Conservation (phyloP, 306 rosid genomes). For the Medicago lupulina region DNA sequence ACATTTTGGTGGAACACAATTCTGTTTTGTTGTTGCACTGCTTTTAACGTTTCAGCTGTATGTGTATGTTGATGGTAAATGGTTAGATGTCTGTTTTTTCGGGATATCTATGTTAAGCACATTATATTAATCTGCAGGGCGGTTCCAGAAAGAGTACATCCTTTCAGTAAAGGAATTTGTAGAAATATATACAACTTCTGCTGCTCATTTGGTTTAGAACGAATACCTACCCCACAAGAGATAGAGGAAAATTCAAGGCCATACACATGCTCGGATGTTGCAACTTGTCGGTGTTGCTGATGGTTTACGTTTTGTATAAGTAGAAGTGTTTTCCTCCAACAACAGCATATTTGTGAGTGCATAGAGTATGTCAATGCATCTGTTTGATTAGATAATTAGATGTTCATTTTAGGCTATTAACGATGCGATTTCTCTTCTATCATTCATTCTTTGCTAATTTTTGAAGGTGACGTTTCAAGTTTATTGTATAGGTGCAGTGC, state of each 20-base stretch:
- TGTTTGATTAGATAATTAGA: conserved; percentile 41
- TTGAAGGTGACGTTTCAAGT: conserved; percentile 39
- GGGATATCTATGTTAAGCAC: conserved; percentile 30
- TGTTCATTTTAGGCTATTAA: conserved; percentile 38
- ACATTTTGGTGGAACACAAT: conserved; percentile 30
- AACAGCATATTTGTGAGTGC: conserved; percentile 35
- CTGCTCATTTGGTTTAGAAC: conserved; percentile 61
- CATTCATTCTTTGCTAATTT: conserved; percentile 48
- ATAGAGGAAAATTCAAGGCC: conserved; percentile 73
- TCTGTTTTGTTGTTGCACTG: conserved; percentile 12
- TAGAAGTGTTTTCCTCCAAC: background rate
- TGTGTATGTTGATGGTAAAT: conserved; percentile 19
- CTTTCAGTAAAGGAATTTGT: conserved; percentile 84
- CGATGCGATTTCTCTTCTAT: conserved; percentile 30
- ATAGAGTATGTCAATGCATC: conserved; percentile 16
- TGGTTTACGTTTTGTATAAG: conserved; percentile 32
- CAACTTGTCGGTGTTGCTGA: conserved; percentile 88
- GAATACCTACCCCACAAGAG: conserved; percentile 64
- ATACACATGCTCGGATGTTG: conserved; percentile 67
- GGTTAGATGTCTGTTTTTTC: background rate
- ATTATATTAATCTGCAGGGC: conserved; percentile 55
- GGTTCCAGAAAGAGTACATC: conserved; percentile 84
- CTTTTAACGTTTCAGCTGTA: conserved; percentile 28
- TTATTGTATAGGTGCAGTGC: conserved; percentile 45
- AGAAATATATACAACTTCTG: conserved; percentile 80